Percentiles rank a stretch among this genome's conserved stretches.
phyloP scores from a whole-genome alignment of 31 red algal species.

The Asparagopsis taxiformis region DNA sequence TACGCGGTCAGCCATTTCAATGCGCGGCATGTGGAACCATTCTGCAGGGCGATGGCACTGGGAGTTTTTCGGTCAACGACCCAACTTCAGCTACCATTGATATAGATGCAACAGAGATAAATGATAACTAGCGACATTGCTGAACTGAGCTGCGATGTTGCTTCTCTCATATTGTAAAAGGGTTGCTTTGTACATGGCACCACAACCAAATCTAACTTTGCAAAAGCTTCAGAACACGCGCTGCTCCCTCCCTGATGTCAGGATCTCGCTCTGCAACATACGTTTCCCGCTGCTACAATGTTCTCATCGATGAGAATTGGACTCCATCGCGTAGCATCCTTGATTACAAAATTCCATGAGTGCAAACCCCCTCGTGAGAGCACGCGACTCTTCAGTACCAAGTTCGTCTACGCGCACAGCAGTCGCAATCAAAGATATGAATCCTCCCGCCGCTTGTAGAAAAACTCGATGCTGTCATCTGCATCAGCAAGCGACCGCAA shows the following conservation, averaged over 20 bases:
- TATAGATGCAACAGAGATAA: slow-evolving; percentile 77
- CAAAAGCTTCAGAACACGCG: slow-evolving; percentile 27
- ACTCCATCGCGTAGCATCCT: slow-evolving; percentile 14
- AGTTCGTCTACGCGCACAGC: slow-evolving; percentile 6
- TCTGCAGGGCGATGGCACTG: slow-evolving; percentile 46
- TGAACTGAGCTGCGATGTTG: too few relatives aligned
- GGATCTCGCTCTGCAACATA: slow-evolving; percentile 28
- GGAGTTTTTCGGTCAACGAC: slow-evolving; percentile 75
- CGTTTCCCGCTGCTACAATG: slow-evolving; percentile 1
- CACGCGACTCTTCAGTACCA: slow-evolving; percentile 34
- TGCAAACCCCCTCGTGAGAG: slow-evolving; percentile 51
- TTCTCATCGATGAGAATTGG: slow-evolving; percentile 5
- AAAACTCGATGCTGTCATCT: slow-evolving; percentile 1
- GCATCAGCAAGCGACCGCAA: slow-evolving; percentile 39
- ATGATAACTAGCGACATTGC: slow-evolving; percentile 12
- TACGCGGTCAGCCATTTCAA: slow-evolving; percentile 62
- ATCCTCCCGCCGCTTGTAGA: slow-evolving; percentile 12
- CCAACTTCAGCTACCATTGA: slow-evolving; percentile 80
- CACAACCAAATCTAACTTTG: not conserved
- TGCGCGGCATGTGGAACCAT: slow-evolving; percentile 76
- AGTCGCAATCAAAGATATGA: slow-evolving; percentile 15
- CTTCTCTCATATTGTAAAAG: too few relatives aligned
- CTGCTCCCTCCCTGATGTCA: slow-evolving; percentile 55
- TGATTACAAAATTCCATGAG: slow-evolving; percentile 29
- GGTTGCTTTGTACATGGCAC: too few relatives aligned